Conservation (phyloP, 208 protist genomes). For the Leishmania mexicana region DNA sequence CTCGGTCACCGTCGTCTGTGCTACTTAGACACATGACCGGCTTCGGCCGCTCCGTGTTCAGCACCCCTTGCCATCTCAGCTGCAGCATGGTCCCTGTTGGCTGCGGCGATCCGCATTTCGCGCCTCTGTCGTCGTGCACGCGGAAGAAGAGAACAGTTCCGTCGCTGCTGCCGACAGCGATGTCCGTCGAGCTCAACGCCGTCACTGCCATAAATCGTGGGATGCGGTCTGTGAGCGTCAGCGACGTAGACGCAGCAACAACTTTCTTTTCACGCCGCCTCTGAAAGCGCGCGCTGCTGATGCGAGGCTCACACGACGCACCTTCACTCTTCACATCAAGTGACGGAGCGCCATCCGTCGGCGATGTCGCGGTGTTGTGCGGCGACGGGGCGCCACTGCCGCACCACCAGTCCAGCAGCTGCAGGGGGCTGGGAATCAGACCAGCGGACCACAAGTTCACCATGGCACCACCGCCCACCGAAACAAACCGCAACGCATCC, state of each 20-base stretch:
- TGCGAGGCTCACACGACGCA: background rate
- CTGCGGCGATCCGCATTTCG: background rate
- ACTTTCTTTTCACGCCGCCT: constrained; percentile 11
- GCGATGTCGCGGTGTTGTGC: background rate
- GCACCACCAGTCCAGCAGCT: constrained; percentile 32
- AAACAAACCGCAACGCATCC: constrained; percentile 42
- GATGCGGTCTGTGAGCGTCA: constrained; percentile 35
- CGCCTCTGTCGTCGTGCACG: background rate
- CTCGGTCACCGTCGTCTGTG: background rate
- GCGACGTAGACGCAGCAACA: background rate
- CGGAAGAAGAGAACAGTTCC: constrained; percentile 45
- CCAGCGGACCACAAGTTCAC: constrained; percentile 26
- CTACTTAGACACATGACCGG: constrained; percentile 46
- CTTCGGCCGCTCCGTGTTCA: constrained; percentile 25
- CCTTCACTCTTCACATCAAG: background rate
- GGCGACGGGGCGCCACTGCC: background rate
- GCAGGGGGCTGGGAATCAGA: constrained; percentile 9
- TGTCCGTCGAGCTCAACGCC: constrained; percentile 10
- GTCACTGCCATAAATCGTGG: constrained; percentile 64
- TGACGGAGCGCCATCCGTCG: background rate
- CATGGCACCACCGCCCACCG: constrained; percentile 50
- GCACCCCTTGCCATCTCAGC: constrained; percentile 19
- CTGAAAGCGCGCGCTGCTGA: constrained; percentile 12
- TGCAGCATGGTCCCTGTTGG: background rate
- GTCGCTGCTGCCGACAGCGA: constrained; percentile 75